phyloP scores from a whole-genome alignment of 352 stramenopile genomes.

The Phytophthora quininea region DNA sequence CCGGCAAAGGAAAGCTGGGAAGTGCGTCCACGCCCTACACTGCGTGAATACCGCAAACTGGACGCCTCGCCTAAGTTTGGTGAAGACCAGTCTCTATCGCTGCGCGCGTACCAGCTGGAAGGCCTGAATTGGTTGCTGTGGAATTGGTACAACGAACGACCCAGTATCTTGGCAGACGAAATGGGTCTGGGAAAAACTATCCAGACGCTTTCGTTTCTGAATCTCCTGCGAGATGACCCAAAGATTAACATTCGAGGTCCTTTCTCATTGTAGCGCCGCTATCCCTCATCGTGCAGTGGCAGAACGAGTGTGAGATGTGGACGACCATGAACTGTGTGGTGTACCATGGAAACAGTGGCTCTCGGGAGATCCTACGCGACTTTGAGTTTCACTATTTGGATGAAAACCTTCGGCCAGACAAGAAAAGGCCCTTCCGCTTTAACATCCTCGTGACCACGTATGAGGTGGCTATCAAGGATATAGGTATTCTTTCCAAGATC shows the following conservation, averaged over 20 bases:
- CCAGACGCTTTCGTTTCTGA: conserved; percentile 93
- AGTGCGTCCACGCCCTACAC: conserved; percentile 58
- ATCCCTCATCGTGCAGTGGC: conserved; percentile 99
- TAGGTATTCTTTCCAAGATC: conserved; percentile 94
- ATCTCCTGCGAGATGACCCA: conserved; percentile 91
- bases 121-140: conserved; percentile 90
- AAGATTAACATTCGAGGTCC: conserved; percentile 92
- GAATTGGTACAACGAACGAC: conserved; percentile 91
- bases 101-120: conserved; percentile 88
- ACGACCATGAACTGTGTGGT: conserved; percentile 99
- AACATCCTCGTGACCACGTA: conserved; percentile 92
- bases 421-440: conserved; percentile 89
- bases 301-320: conserved; percentile 99
- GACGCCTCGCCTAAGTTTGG: conserved; percentile 81
- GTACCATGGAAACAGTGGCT: conserved; percentile 96
- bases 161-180: conserved; percentile 89
- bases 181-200: conserved; percentile 96
- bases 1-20: conserved; percentile 71
- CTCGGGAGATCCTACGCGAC: conserved; percentile 94
- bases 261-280: conserved; percentile 99
- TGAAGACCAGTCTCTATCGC: conserved; percentile 67
- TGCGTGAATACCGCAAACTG: conserved; percentile 89
- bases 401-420: conserved; percentile 67
- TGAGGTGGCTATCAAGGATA: conserved; percentile 91
- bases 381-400: conserved; percentile 95